Evolutionary conservation across 805 yeast genomes (phyloP), one percentile per base, ranked within the genome.

Genomic region (Candida nanaspora): DNA sequence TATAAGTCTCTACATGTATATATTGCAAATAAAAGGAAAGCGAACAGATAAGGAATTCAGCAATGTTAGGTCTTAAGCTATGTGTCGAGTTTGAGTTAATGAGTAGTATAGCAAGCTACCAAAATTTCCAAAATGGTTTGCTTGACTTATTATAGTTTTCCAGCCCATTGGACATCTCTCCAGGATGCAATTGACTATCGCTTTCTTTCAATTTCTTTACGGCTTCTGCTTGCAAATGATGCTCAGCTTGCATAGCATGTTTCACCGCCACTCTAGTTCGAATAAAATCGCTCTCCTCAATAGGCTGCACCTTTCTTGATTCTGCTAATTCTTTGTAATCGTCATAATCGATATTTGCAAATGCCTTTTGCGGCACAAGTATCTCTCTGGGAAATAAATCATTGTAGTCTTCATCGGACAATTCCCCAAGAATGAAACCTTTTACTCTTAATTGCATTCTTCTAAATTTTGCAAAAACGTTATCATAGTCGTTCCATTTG

Each of bases 401-500:
- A 35, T 75, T 76, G 50, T 67, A 68, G 51, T 86, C 89, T 46
- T 72, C 72, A 9, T 70, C 77, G 4, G 73, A 60, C 42, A 86
- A 65, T 16, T 61, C 61, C 2, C 83, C 82, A n/a, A 71, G 45
- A 2, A 82, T 35, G 40, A 56, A 49, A 46, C 79, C 80, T 53
- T 84, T 76, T 35, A 72, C 35, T 30, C 72, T 61, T 33, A 86
- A 68, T 46, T 86, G 78, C 21, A 68, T 57, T 38, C 91, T 61
- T 57, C 85, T 78, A 38, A 83, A 77, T 32, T 73, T 77, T 11
- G 86, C 72, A 61, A 86, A 78, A 7, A 82, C 78, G 52, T 86
- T 80, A 42, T 86, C 91, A 46, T 75, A 74, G 43, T 86, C 93
- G 53, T 86, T 85, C 95, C 95, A 86, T 39, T 87, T 66, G 57